phyloP scores from a whole-genome alignment of 2,329 filamentous ascomycete species.

The Biscogniauxia mediterranea region DNA sequence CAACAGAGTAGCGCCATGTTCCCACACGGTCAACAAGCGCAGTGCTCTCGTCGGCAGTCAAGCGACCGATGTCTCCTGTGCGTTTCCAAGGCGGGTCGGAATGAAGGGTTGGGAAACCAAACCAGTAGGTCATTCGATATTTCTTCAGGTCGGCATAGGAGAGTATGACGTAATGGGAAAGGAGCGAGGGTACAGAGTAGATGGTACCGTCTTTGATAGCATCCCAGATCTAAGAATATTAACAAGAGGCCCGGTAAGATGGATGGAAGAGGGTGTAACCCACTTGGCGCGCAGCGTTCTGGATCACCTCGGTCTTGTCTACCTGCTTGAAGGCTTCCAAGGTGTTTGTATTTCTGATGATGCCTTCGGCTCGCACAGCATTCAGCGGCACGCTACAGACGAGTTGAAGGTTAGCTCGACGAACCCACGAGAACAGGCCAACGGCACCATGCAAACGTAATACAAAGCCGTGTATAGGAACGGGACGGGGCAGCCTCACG shows the following conservation, averaged over 20 bases:
- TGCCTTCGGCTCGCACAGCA: conserved; percentile 82
- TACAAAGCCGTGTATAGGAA: neutral
- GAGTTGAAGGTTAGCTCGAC: conserved; percentile 17
- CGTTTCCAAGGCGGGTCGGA: conserved; percentile 82
- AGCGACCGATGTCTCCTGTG: conserved; percentile 48
- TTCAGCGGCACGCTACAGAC: conserved; percentile 60
- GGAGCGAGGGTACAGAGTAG: conserved; percentile 87
- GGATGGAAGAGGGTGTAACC: conserved; percentile 22
- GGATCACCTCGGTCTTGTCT: conserved; percentile 76
- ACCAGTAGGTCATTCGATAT: conserved; percentile 98
- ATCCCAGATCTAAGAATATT: conserved; percentile 75
- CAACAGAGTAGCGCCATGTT: conserved; percentile 81
- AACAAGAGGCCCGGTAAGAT: neutral
- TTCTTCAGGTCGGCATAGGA: conserved; percentile 97
- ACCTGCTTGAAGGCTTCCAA: conserved; percentile 86
- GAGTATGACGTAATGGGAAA: conserved; percentile 84
- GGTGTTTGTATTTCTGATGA: conserved; percentile 95
- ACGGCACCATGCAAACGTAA: conserved; percentile 2
- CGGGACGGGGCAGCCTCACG: conserved; percentile 54
- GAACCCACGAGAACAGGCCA: neutral
- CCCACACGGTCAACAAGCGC: conserved; percentile 78
- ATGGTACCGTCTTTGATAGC: conserved; percentile 96
- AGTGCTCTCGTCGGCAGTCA: conserved; percentile 70
- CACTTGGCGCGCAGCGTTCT: conserved; percentile 76
- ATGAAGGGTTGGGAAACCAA: conserved; percentile 90